phyloP scores from a whole-genome alignment of 2,329 filamentous ascomycete species.

The Dactylellina leptospora region DNA sequence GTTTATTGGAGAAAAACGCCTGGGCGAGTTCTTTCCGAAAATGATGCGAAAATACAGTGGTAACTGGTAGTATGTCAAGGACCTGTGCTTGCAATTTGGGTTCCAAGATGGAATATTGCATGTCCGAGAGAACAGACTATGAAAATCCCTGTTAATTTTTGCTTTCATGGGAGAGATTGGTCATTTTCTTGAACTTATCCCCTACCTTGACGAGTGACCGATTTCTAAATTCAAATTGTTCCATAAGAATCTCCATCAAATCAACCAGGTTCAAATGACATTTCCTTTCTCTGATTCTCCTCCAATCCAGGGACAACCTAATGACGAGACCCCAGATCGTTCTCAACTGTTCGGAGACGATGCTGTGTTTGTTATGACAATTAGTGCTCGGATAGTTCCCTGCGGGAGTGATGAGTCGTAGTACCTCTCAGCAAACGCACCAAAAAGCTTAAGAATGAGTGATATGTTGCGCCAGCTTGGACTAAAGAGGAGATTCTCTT shows the following conservation, averaged over 20 bases:
- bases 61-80: conserved; percentile 69
- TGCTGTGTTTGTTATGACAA: conserved; percentile 1
- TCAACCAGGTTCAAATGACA: conserved; percentile 6
- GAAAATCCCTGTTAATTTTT: background rate
- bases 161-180: background rate
- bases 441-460: conserved; percentile 19
- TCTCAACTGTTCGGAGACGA: conserved; percentile 6
- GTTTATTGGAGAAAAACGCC: conserved; percentile 67
- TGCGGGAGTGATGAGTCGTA: no score
- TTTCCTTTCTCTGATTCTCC: conserved; percentile 20
- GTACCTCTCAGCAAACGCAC: conserved; percentile 15
- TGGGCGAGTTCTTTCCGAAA: conserved; percentile 74
- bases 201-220: conserved; percentile 2
- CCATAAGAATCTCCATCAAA: conserved; percentile 27
- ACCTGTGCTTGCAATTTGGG: conserved; percentile 68
- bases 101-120: conserved; percentile 64
- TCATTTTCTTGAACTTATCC: background rate
- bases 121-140: conserved; percentile 66
- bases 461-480: conserved; percentile 38
- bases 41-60: conserved; percentile 65
- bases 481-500: background rate
- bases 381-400: no score
- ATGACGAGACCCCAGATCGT: conserved; percentile 10
- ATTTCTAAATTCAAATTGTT: conserved; percentile 64
- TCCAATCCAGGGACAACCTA: conserved; percentile 23